Conservation (phyloP, 1,139 yeast genomes). For the Hemisphaericaspora subhashii region DNA sequence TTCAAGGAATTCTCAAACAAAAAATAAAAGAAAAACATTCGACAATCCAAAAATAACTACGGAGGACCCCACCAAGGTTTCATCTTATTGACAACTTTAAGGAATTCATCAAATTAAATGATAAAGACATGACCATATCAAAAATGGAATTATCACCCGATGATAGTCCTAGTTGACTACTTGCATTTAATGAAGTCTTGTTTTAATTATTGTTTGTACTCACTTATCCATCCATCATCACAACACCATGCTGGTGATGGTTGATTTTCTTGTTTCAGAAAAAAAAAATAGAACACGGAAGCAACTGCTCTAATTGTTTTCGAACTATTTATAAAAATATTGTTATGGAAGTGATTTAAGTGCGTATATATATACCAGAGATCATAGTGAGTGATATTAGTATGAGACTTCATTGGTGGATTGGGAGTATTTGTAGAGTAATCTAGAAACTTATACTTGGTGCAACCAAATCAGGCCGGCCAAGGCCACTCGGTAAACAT, state of each 20-base stretch:
- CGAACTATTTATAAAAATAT: slow-evolving; percentile 12
- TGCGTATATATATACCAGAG: slow-evolving; percentile 5
- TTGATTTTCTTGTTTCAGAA: slow-evolving; percentile 2
- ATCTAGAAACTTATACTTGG: neutral
- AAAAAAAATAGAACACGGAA: slow-evolving; percentile 4
- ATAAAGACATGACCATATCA: neutral
- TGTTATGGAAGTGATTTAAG: too few relatives aligned
- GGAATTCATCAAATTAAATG: neutral
- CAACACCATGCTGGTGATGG: slow-evolving; percentile 1
- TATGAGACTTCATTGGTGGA: too few relatives aligned
- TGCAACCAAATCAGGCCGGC: too few relatives aligned
- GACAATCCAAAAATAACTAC: neutral
- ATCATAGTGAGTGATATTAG: slow-evolving; percentile 10
- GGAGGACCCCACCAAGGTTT: neutral
- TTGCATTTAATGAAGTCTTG: neutral
- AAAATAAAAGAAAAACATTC: neutral
- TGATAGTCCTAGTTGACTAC: neutral
- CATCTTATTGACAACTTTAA: neutral
- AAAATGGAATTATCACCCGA: neutral
- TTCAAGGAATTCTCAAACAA: neutral
- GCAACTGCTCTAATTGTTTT: slow-evolving; percentile 10
- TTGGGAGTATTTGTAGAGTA: too few relatives aligned
- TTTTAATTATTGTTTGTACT: neutral
- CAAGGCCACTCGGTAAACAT: too few relatives aligned
- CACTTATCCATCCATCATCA: neutral